A percentile compares a stretch with the other conserved stretches of the same genome.
phyloP scores from a whole-genome alignment of 2,329 filamentous ascomycete genomes.

The Nothophoma quercina region DNA sequence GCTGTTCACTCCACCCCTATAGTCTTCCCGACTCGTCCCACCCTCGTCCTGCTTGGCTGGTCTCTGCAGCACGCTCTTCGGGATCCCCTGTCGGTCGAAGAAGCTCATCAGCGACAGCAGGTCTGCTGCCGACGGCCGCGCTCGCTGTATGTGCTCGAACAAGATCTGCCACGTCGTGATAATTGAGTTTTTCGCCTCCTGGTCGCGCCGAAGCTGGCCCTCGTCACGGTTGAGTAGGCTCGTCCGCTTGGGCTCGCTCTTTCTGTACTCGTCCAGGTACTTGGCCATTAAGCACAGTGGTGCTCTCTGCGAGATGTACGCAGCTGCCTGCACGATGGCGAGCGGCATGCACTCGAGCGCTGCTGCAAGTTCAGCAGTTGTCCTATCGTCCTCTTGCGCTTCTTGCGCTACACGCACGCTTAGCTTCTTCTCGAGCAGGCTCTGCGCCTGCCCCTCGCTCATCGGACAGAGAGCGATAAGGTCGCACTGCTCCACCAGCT shows the following conservation, averaged over 20 bases:
- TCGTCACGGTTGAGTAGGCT: constrained; percentile 28
- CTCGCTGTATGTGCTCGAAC: constrained; percentile 44
- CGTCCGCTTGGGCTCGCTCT: constrained; percentile 41
- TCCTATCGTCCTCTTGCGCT: not conserved
- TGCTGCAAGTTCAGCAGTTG: constrained; percentile 14
- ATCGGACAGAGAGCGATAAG: constrained; percentile 20
- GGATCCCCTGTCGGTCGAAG: constrained; percentile 55
- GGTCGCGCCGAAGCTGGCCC: constrained; percentile 44
- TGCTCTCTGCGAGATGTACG: constrained; percentile 38
- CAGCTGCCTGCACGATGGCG: constrained; percentile 45
- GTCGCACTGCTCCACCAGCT: constrained; percentile 19
- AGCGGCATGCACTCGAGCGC: constrained; percentile 46
- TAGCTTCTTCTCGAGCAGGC: constrained; percentile 20
- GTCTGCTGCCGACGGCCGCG: constrained; percentile 44
- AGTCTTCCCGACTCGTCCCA: too few species aligned
- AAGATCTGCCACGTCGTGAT: constrained; percentile 47
- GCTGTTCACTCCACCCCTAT: too few species aligned
- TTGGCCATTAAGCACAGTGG: constrained; percentile 19
- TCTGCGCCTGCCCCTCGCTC: constrained; percentile 6
- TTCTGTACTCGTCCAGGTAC: constrained; percentile 52
- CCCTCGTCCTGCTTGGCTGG: constrained; percentile 29
- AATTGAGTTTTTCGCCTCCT: constrained; percentile 45
- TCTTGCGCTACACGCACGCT: too few species aligned
- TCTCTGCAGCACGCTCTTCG: constrained; percentile 37
- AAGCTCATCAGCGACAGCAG: constrained; percentile 58